These are phyloP conservation scores for Phytopythium helicoides DNA, from an alignment of 352 stramenopile species.

Conservation along the genomic window DNA sequence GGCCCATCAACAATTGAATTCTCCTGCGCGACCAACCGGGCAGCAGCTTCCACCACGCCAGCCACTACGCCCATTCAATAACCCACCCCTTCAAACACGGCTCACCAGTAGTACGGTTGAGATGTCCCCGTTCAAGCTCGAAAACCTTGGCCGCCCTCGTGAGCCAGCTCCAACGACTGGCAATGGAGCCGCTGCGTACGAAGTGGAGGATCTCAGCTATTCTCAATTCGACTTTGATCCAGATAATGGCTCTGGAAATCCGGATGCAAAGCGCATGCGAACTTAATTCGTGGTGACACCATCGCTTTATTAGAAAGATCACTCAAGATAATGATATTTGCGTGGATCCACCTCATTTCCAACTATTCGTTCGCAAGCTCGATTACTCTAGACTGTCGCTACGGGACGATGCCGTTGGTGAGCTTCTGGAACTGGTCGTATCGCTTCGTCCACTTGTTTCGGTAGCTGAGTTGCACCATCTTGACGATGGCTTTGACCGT, in stretches of 20 bases:
- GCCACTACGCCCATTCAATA: constrained; percentile 16
- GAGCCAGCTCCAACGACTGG: background rate
- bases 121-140: constrained; percentile 3
- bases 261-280: constrained; percentile 41
- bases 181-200: constrained; percentile 30
- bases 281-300: constrained; percentile 3
- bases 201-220: constrained; percentile 79
- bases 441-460: constrained; percentile 90
- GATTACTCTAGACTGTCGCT: too few species aligned
- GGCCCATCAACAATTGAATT: constrained; percentile 1
- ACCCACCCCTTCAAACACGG: constrained; percentile 48
- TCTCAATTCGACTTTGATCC: constrained; percentile 87
- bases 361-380: background rate
- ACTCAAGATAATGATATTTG: too few species aligned
- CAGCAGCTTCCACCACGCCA: constrained; percentile 1
- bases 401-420: constrained; percentile 86
- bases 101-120: constrained; percentile 31
- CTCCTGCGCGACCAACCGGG: constrained; percentile 13
- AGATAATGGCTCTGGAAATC: constrained; percentile 11
- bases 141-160: background rate
- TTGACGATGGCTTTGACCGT: constrained; percentile 78
- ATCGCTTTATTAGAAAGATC: background rate
- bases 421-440: constrained; percentile 95
- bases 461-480: constrained; percentile 91
- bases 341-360: too few species aligned